A percentile compares a stretch with the other conserved stretches of the same genome.
phyloP scores from a whole-genome alignment of 306 rosid species.

The Morella rubra region DNA sequence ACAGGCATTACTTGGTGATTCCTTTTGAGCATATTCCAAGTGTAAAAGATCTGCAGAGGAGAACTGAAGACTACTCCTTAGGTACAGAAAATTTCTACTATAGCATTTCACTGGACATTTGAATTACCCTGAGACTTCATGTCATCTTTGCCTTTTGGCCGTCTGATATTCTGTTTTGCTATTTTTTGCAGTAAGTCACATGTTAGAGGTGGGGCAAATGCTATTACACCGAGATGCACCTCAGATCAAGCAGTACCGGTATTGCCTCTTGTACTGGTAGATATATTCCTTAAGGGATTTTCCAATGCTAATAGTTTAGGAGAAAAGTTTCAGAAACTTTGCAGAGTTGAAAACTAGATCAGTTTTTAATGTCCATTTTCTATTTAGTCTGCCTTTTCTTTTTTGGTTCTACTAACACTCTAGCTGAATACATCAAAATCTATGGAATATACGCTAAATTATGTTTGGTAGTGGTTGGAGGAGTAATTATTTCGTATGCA shows the following conservation, averaged over 20 bases:
- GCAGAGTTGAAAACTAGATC: neutral
- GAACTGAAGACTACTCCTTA: slow-evolving; percentile 53
- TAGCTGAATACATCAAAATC: neutral
- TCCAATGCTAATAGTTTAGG: neutral
- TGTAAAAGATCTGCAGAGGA: slow-evolving; percentile 57
- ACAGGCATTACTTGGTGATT: slow-evolving; percentile 81
- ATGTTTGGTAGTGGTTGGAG: neutral
- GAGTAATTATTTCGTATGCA: neutral
- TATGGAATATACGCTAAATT: neutral
- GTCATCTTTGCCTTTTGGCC: neutral
- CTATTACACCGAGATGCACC: slow-evolving; percentile 65
- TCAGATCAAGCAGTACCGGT: slow-evolving; percentile 55
- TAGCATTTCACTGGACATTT: slow-evolving; percentile 13
- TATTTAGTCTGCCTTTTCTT: neutral
- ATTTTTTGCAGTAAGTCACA: slow-evolving; percentile 59
- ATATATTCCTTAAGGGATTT: neutral
- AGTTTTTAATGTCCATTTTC: neutral
- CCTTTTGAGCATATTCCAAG: slow-evolving; percentile 66
- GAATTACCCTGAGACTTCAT: neutral
- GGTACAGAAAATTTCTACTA: slow-evolving; percentile 42
- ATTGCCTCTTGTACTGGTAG: slow-evolving; percentile 12
- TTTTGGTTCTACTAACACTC: neutral
- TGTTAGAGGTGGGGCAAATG: slow-evolving; percentile 67
- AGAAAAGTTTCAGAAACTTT: neutral
- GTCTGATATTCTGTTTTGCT: slow-evolving; percentile 14